phyloP scores from a whole-genome alignment of 2,329 filamentous ascomycete species.

The Plenodomus lindquistii region DNA sequence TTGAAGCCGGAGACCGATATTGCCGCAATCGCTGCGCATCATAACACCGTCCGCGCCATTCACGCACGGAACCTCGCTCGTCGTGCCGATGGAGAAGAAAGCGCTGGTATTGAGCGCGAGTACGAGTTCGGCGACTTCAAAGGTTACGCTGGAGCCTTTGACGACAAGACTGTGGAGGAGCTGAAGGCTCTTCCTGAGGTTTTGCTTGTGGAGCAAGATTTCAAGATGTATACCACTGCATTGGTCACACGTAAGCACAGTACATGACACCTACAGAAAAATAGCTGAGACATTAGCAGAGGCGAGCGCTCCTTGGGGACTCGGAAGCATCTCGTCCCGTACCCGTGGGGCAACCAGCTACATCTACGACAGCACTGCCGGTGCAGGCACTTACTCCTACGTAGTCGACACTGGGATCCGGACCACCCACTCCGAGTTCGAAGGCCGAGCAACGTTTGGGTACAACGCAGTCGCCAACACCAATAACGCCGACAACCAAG shows the following conservation, averaged over 20 bases:
- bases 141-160: slow-evolving; percentile 38
- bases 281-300: slow-evolving; percentile 15
- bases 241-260: slow-evolving; percentile 22
- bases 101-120: slow-evolving; percentile 32
- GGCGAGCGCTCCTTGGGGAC: slow-evolving; percentile 29
- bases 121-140: slow-evolving; percentile 36
- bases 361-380: slow-evolving; percentile 30
- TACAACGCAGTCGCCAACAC: slow-evolving; percentile 29
- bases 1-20: slow-evolving; percentile 42
- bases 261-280: neutral
- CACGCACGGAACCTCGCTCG: slow-evolving; percentile 32
- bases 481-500: slow-evolving; percentile 27
- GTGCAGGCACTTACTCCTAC: slow-evolving; percentile 48
- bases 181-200: slow-evolving; percentile 35
- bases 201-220: slow-evolving; percentile 31
- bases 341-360: slow-evolving; percentile 22
- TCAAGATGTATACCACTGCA: slow-evolving; percentile 27
- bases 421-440: slow-evolving; percentile 52
- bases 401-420: slow-evolving; percentile 69
- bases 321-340: slow-evolving; percentile 35
- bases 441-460: slow-evolving; percentile 33
- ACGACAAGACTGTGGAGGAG: slow-evolving; percentile 34
- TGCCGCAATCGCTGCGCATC: slow-evolving; percentile 28
- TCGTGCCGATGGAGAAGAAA: slow-evolving; percentile 13
- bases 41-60: slow-evolving; percentile 32